Base-by-base conservation (phyloP, 2,329 filamentous ascomycete species). In the Dissoconium aciculare region DNA sequence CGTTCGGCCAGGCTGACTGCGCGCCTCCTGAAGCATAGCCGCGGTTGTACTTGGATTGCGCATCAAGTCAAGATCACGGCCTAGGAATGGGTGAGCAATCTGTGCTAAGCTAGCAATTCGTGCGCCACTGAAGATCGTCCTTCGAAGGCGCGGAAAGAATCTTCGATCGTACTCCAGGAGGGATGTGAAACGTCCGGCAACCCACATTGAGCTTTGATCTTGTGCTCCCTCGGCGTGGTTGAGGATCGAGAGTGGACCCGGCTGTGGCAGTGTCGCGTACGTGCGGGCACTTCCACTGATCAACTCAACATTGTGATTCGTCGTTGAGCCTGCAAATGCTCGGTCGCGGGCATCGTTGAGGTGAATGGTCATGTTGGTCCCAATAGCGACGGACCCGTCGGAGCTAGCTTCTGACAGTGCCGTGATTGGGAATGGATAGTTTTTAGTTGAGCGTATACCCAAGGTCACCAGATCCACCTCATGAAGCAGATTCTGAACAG, bases 151-250 rank as follows among this genome's bases (percentile, higher is more conserved):
- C 0, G 83, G 81, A 46, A 94, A 91, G 54, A 71, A 82, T 26
- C 87, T 76, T 3, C 84, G 71, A 50, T 94, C 84, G 56, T 93
- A 95, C 49, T 83, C 78, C 3, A 94, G 62, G 34, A 94, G 81
- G 45, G 74, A 85, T 4, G 84, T 79, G 51, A 94, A 94, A 11
- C 87, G 72, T 0, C 87, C 87, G 4, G 78, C 82, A 19, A 94
- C 73, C 59, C 85, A 87, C 24, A 95, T 89, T 16, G 89, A 78
- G 11, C 74, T 63, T 38, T 70, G 63, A 28, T 60, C 58, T 5
- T 60, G 54, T 0, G 65, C 67, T 1, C 69, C 58, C 5, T 60
- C 63, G 10, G 76, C 75, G 15, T 85, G 62, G 49, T 93, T 83
- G 2, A 91, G 60, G 38, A 94, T 84, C 27, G 77, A 82, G 14